Conservation (phyloP, 2,329 filamentous ascomycete genomes). For the Pleoardoris graminearum region DNA sequence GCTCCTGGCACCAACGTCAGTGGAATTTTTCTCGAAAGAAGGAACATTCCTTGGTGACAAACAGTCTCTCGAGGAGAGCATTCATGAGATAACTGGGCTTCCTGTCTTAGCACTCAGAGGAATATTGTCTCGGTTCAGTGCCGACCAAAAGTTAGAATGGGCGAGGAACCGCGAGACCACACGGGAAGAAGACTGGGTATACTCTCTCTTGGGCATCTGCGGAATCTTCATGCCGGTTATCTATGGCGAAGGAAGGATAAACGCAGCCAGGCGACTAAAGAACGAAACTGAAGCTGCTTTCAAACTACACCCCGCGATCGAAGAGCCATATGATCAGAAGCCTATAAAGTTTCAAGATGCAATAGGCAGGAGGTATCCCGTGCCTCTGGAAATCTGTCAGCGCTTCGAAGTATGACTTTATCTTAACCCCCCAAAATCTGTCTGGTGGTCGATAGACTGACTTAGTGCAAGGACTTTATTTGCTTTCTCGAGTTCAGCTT, state of each 20-base stretch:
- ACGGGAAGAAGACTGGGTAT: background rate
- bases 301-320: too few relatives aligned
- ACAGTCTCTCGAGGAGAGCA: background rate
- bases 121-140: background rate
- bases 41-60: conserved; percentile 5
- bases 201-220: conserved; percentile 5
- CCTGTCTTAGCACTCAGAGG: background rate
- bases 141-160: conserved; percentile 12
- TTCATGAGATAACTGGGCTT: background rate
- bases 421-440: too few relatives aligned
- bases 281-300: too few relatives aligned
- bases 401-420: too few relatives aligned
- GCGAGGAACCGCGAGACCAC: background rate
- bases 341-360: too few relatives aligned
- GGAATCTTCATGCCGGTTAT: background rate
- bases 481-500: too few relatives aligned
- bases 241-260: conserved; percentile 3
- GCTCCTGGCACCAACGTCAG: background rate
- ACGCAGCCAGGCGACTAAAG: too few relatives aligned
- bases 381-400: too few relatives aligned
- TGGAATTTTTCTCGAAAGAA: conserved; percentile 8
- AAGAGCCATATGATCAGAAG: too few relatives aligned
- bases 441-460: too few relatives aligned
- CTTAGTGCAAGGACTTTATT: too few relatives aligned
- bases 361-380: too few relatives aligned